Base-by-base conservation (phyloP, 106 monocot genomes). In the Vanilla planifolia region DNA sequence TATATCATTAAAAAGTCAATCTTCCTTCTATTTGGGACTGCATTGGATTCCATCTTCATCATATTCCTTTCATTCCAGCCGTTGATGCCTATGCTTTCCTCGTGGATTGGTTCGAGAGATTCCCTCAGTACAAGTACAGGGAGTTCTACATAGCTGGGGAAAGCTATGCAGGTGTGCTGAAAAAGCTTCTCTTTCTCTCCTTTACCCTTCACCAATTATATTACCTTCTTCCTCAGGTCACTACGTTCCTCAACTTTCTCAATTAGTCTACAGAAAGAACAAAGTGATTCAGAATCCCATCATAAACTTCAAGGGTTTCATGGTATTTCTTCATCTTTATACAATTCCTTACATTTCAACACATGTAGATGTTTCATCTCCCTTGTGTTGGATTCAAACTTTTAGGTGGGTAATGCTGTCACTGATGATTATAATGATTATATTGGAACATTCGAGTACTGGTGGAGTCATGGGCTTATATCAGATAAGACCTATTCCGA, bases 381-480 rank as follows among this genome's bases (percentile, higher is more conserved):
- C 20, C 21, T 36, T 35, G 35, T 57, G 16, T 6, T 2, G 14
- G 2, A 20, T n/a, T 34, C 56, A 19, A 34, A 30, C 17, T 57
- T 36, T 33, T 16, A 98, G 96, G 91, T 99, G 34, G 98, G 98
- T 23, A 99, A 99, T 78, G 98, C 92, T 21, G 98, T 99, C n/a
- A 88, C 80, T 19, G 88, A 99, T 76, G 98, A 99, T 58, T 82
- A 77, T 63, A 74, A 88, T 36, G 98, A 99, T 62, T 99, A 82
- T 57, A 45, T 88, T 14, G 98, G 98, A 32, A 99, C 92, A 0
- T 99, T 99, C 45, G 98, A 92, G 77, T 92, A 88, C 48, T 99
- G 92, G 85, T 99, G 98, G 98, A 82, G 88, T 58, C 98, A 99
- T 60, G 98, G 88, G 3, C 53, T 99, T 48, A 99, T 92, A 59